A percentile compares a stretch with the other conserved stretches of the same genome.
These are phyloP conservation scores for Dioszegia crocea DNA, from an alignment of 768 basidiomycete species.

Conservation along the genomic window DNA sequence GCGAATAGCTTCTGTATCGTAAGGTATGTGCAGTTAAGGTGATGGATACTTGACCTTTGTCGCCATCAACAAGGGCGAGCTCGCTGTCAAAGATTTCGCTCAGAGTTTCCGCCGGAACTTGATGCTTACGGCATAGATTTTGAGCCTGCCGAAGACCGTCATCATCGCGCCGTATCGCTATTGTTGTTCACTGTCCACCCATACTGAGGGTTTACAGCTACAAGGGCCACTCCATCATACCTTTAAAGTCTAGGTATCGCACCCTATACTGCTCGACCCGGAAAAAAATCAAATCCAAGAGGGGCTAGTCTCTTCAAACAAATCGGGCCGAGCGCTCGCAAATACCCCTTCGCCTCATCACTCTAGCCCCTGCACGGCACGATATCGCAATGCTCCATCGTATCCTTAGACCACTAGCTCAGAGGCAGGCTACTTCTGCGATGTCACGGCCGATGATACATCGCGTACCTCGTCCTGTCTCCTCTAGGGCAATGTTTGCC, in stretches of 20 bases:
- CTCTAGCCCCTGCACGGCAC: too few relatives aligned
- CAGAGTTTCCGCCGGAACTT: background rate
- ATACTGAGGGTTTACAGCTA: too few relatives aligned
- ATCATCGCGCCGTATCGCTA: background rate
- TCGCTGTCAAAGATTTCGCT: background rate
- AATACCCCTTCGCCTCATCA: too few relatives aligned
- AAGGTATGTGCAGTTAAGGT: too few relatives aligned
- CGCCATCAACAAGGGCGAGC: background rate
- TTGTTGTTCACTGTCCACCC: background rate
- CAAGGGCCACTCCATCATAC: too few relatives aligned
- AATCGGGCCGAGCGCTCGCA: too few relatives aligned
- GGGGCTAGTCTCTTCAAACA: too few relatives aligned
- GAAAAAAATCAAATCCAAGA: too few relatives aligned
- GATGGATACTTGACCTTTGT: too few relatives aligned
- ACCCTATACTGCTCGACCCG: too few relatives aligned
- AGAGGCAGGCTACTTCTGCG: background rate
- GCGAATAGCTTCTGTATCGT: too few relatives aligned
- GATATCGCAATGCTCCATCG: constrained; percentile 1
- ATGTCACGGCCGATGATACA: background rate
- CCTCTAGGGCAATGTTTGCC: constrained; percentile 2
- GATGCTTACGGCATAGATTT: background rate
- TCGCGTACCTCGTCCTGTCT: background rate
- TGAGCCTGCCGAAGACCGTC: constrained; percentile 1
- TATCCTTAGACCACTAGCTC: background rate
- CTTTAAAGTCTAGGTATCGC: too few relatives aligned